phyloP scores from a whole-genome alignment of 1,284 basidiomycete genomes.

The Puccinia triticina region DNA sequence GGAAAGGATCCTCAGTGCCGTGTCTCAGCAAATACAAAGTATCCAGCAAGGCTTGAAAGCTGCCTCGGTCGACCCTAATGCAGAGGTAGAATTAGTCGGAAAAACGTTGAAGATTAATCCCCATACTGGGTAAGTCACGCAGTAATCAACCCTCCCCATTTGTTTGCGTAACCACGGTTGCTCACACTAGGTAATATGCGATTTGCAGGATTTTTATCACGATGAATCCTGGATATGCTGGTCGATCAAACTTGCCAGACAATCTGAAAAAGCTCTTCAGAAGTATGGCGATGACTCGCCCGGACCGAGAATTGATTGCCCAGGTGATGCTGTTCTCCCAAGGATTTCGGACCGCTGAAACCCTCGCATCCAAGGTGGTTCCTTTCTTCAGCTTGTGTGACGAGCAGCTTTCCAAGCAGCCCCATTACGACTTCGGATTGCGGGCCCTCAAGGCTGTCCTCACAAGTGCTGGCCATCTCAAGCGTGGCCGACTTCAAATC shows the following conservation, averaged over 20 bases:
- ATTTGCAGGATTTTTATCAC: slow-evolving; percentile 94
- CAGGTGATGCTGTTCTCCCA: slow-evolving; percentile 99
- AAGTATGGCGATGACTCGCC: slow-evolving; percentile 98
- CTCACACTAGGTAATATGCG: too few relatives aligned
- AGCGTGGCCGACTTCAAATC: slow-evolving; percentile 77
- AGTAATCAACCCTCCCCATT: background rate
- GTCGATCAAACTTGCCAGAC: slow-evolving; percentile 92
- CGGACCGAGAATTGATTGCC: slow-evolving; percentile 95
- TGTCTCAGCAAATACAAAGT: slow-evolving; percentile 97
- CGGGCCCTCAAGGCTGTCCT: slow-evolving; percentile 96
- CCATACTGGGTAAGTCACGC: slow-evolving; percentile 73
- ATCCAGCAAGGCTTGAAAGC: slow-evolving; percentile 92
- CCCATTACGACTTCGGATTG: slow-evolving; percentile 98
- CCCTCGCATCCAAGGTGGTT: slow-evolving; percentile 93
- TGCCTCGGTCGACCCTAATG: slow-evolving; percentile 76
- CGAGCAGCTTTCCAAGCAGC: slow-evolving; percentile 93
- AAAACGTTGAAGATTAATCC: slow-evolving; percentile 89
- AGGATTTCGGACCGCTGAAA: slow-evolving; percentile 96
- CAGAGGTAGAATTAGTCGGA: slow-evolving; percentile 93
- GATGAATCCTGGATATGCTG: slow-evolving; percentile 95
- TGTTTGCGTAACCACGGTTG: too few relatives aligned
- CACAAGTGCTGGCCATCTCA: slow-evolving; percentile 94
- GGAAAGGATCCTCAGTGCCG: slow-evolving; percentile 94
- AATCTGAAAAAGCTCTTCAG: slow-evolving; percentile 92
- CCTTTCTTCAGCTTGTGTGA: slow-evolving; percentile 99